Conservation (phyloP, 1,139 yeast species). For the Arxiozyma telluris region DNA sequence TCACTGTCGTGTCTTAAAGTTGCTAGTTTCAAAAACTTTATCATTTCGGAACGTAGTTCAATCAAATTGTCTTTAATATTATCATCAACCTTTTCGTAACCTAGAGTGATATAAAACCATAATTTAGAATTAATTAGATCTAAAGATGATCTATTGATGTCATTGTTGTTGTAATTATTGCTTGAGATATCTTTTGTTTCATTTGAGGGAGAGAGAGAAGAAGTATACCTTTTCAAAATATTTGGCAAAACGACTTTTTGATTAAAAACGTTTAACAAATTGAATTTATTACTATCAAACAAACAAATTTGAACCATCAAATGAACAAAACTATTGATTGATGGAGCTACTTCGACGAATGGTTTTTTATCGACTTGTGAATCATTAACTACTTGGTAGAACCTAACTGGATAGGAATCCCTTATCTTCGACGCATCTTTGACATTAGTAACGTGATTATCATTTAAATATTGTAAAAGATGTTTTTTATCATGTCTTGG, state of each 20-base stretch:
- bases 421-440: constrained; percentile 27
- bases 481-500: constrained; percentile 34
- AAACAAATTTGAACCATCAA: constrained; percentile 68
- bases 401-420: constrained; percentile 27
- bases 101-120: constrained; percentile 85
- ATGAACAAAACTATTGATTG: constrained; percentile 72
- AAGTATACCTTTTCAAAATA: constrained; percentile 44
- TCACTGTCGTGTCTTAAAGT: constrained; percentile 88
- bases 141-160: constrained; percentile 60
- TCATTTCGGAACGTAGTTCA: constrained; percentile 57
- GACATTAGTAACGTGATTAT: constrained; percentile 30
- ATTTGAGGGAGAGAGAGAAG: not conserved
- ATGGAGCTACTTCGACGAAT: constrained; percentile 48
- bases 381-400: constrained; percentile 19
- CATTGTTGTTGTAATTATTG: not conserved
- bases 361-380: not conserved
- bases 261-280: constrained; percentile 46
- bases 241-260: constrained; percentile 39
- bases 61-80: constrained; percentile 33
- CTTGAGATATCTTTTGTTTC: not conserved
- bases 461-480: constrained; percentile 37
- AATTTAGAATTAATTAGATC: constrained; percentile 83
- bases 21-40: constrained; percentile 74
- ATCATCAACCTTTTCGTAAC: constrained; percentile 45
- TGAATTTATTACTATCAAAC: constrained; percentile 50